phyloP scores from a whole-genome alignment of 192 early-diverging fungal genomes.

The Funneliformis mosseae region DNA sequence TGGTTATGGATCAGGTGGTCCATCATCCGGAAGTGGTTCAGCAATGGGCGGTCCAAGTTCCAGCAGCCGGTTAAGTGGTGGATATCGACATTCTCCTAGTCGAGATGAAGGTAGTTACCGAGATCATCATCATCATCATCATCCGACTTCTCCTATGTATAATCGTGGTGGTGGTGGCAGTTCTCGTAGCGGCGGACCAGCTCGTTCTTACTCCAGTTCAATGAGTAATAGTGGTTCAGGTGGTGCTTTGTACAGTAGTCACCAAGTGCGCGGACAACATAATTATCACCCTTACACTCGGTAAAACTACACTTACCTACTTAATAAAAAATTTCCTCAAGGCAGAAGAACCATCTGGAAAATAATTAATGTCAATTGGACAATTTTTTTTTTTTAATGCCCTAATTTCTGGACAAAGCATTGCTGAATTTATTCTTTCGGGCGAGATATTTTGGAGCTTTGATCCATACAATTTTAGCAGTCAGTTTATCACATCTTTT shows the following conservation, averaged over 20 bases:
- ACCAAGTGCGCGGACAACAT: constrained; percentile 39
- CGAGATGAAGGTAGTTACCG: constrained; percentile 22
- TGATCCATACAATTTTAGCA: not conserved
- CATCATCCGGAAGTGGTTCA: constrained; percentile 30
- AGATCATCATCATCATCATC: constrained; percentile 31
- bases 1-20: constrained; percentile 28
- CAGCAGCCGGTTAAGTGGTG: constrained; percentile 15
- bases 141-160: constrained; percentile 8
- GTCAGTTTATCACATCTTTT: not conserved
- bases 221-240: constrained; percentile 28
- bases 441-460: not conserved
- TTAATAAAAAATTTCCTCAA: not conserved
- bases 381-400: not conserved
- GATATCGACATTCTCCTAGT: constrained; percentile 28
- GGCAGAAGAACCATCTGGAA: not conserved
- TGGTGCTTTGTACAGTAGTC: constrained; percentile 47
- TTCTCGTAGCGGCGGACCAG: constrained; percentile 25
- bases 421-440: not conserved
- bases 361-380: not conserved
- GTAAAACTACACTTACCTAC: not conserved
- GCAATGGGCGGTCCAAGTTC: constrained; percentile 21
- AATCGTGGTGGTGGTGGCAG: constrained; percentile 25
- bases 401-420: not conserved
- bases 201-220: constrained; percentile 33
- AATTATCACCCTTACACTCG: constrained; percentile 49